Percentiles rank a stretch among this genome's conserved stretches.
Evolutionary conservation across 2,329 filamentous ascomycete species (phyloP).

Genomic region (Aspergillus persii): DNA sequence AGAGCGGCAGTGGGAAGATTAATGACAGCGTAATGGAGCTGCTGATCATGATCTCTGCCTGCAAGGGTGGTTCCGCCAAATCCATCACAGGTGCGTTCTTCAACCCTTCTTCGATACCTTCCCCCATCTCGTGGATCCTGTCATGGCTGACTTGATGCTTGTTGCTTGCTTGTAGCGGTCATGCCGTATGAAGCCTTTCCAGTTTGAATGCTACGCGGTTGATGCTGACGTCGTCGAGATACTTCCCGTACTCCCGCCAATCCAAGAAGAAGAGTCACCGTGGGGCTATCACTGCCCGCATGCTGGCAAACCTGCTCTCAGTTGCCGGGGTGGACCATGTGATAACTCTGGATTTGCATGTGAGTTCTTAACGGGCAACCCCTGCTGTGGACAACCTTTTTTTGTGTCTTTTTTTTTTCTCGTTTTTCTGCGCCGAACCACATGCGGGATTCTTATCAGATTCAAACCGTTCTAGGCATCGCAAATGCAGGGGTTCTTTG

Average conservation of each 20-base stretch:
- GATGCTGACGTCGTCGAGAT: slow-evolving; percentile 50
- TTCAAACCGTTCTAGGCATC: slow-evolving; percentile 54
- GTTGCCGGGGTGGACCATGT: slow-evolving; percentile 96
- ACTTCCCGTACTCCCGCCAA: slow-evolving; percentile 98
- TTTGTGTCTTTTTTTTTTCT: not conserved
- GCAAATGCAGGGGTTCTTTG: slow-evolving; percentile 99
- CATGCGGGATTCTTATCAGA: slow-evolving; percentile 20
- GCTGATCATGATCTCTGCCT: slow-evolving; percentile 97
- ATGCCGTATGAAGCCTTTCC: slow-evolving; percentile 46
- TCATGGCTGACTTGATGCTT: slow-evolving; percentile 7
- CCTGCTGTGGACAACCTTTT: not conserved
- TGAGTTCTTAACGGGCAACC: slow-evolving; percentile 36
- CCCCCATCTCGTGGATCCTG: not conserved
- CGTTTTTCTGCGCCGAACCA: slow-evolving; percentile 10
- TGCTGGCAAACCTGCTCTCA: slow-evolving; percentile 91
- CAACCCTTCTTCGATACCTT: slow-evolving; percentile 15
- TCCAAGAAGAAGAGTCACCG: slow-evolving; percentile 99
- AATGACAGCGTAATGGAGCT: slow-evolving; percentile 99
- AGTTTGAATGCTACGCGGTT: slow-evolving; percentile 26
- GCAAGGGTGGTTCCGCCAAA: slow-evolving; percentile 95
- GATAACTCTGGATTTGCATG: slow-evolving; percentile 93
- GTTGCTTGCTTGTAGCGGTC: slow-evolving; percentile 33
- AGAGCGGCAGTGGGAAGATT: slow-evolving; percentile 92
- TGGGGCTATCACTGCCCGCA: slow-evolving; percentile 92
- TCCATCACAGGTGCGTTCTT: slow-evolving; percentile 81